Base-by-base conservation (phyloP, 2,329 filamentous ascomycete species). In the Xylaria sp. region DNA sequence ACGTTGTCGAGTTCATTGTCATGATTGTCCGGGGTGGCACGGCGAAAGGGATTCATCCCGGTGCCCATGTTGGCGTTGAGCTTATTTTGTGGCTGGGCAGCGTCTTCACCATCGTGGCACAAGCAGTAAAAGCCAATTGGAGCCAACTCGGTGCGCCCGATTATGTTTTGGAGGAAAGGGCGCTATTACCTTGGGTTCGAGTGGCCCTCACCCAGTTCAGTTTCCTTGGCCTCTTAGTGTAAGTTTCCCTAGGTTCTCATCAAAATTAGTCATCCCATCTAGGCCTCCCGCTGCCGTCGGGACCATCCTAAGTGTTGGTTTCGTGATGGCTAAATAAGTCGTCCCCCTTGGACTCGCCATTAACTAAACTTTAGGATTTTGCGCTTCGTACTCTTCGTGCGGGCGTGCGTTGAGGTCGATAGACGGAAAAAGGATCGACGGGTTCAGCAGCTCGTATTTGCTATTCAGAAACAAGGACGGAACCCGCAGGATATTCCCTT, bases 341-440 rank as follows among this genome's bases (percentile, higher is more conserved):
- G 35, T 63, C 11, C 23, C 8, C 4, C 11, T 13, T 23, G 7
- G 15, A 38, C 63, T 63, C 23, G 55, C 54, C 15, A 64, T 11
- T n/a, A 23, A 38, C 7, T n/a, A 23, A 19, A 49, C 13, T 2
- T 2, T 21, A 72, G 70, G 3, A 6, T 68, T 7, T 47, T 70
- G 2, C 70, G 68, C 35, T 67, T 72, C 29, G 49, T 66, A 47
- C 65, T 74, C 27, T 74, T 71, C 51, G 54, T 73, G 13, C 69
- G 72, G 25, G 69, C 70, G 54, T 73, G 71, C 47, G 44, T 72
- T 9, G 71, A 73, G 19, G 56, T 66, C n/a, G 67, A 70, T 37
- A 63, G 67, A 27, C 48, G 46, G 27, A 67, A 66, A 47, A 68
- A 65, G 54, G 62, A 68, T 51, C 53, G 54, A 11, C 62, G 66